Evolutionary conservation across 2,329 filamentous ascomycete species (phyloP).

Genomic region (Tolypocladium tundrense): DNA sequence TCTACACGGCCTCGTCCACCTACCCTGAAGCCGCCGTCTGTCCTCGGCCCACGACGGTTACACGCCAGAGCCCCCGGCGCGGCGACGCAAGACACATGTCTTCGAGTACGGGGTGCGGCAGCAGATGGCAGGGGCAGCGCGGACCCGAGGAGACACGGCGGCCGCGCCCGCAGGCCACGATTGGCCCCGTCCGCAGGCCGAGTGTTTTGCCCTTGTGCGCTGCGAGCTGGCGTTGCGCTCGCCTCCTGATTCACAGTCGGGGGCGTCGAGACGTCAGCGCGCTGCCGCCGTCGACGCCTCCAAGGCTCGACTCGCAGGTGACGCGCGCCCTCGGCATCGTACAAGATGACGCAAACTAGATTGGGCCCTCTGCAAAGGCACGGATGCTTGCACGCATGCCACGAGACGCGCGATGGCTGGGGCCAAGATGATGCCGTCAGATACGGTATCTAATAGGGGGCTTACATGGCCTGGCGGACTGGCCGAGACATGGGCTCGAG

Average conservation of each 20-base stretch:
- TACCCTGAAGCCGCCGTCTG: background rate
- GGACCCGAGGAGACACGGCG: background rate
- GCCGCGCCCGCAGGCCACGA: background rate
- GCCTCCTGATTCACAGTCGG: background rate
- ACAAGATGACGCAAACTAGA: background rate
- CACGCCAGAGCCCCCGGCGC: background rate
- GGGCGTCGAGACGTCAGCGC: background rate
- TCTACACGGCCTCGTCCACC: background rate
- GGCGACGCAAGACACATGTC: background rate
- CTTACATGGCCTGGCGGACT: background rate
- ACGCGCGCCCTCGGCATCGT: background rate
- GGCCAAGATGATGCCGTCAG: background rate
- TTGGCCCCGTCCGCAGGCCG: background rate
- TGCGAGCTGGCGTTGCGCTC: background rate
- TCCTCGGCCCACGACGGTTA: background rate
- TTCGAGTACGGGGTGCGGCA: background rate
- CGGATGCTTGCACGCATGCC: background rate
- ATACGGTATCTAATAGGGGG: background rate
- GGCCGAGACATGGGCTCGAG: background rate
- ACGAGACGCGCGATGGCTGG: background rate
- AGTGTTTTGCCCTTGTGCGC: background rate
- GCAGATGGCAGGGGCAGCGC: background rate
- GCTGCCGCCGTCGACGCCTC: background rate
- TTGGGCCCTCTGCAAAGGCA: background rate
- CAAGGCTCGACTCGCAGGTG: background rate